phyloP scores from a whole-genome alignment of 2,329 filamentous ascomycete species.

The Epichloe scottii region DNA sequence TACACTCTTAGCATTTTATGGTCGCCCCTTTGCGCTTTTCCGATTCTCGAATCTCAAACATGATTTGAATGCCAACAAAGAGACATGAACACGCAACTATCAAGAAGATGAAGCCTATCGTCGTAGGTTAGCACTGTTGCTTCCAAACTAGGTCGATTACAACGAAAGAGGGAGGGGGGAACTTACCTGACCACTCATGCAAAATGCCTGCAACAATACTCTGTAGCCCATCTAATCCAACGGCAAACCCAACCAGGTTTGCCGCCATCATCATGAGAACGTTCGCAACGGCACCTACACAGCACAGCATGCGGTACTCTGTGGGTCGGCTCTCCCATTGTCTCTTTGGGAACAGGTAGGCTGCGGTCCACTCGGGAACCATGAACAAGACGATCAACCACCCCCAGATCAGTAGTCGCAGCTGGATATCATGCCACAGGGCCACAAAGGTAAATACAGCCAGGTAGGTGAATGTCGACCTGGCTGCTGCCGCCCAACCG shows the following conservation, averaged over 20 bases:
- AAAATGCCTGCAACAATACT: conserved; percentile 65
- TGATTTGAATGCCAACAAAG: conserved; percentile 80
- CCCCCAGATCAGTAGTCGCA: conserved; percentile 85
- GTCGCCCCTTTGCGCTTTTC: conserved; percentile 73
- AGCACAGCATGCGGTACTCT: conserved; percentile 67
- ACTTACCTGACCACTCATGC: conserved; percentile 54
- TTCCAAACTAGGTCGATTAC: neutral
- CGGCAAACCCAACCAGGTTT: conserved; percentile 88
- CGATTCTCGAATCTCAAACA: conserved; percentile 87
- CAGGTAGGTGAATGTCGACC: conserved; percentile 62
- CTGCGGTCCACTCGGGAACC: conserved; percentile 69
- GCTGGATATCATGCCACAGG: conserved; percentile 93
- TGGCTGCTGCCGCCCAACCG: conserved; percentile 32
- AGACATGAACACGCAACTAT: conserved; percentile 56
- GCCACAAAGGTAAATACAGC: conserved; percentile 93
- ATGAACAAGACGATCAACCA: conserved; percentile 95
- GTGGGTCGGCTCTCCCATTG: conserved; percentile 60
- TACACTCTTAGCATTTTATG: conserved; percentile 50
- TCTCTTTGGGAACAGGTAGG: conserved; percentile 56
- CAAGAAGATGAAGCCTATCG: conserved; percentile 59
- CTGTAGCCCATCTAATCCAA: conserved; percentile 78
- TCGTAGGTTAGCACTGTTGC: conserved; percentile 11
- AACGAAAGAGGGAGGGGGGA: neutral
- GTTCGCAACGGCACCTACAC: conserved; percentile 68
- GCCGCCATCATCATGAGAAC: conserved; percentile 92